Evolutionary conservation across 306 rosid species (phyloP).

Genomic region (Calophaca sinica): DNA sequence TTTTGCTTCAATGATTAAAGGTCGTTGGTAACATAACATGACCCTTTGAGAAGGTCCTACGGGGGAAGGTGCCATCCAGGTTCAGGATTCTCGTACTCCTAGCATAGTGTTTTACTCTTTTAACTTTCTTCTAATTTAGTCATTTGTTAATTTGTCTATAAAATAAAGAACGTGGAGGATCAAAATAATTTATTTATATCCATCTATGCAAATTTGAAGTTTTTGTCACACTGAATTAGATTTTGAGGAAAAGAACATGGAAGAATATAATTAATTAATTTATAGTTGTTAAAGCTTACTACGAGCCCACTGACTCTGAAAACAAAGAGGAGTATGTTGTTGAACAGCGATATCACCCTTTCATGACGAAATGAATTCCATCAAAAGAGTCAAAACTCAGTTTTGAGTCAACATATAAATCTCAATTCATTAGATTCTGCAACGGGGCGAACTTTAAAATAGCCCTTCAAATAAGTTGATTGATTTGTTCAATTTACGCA

Average conservation of each 20-base stretch:
- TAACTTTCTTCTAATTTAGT: conserved; percentile 10
- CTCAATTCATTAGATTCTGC: not conserved
- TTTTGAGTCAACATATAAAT: not conserved
- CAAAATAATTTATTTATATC: conserved; percentile 1
- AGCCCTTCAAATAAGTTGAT: not conserved
- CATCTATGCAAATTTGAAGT: conserved; percentile 11
- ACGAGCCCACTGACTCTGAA: no score
- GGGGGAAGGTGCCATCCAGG: conserved; percentile 32
- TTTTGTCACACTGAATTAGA: conserved; percentile 8
- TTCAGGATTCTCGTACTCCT: conserved; percentile 34
- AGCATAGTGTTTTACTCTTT: not conserved
- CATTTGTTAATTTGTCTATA: not conserved
- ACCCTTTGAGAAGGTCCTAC: conserved; percentile 32
- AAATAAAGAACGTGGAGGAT: not conserved
- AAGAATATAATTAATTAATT: no score
- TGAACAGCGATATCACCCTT: no score
- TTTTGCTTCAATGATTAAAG: conserved; percentile 41
- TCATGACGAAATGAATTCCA: no score
- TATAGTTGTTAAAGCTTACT: no score
- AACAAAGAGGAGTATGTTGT: no score
- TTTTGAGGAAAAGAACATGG: not conserved
- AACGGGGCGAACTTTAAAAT: conserved; percentile 5
- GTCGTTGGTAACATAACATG: not conserved
- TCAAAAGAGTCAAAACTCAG: no score
- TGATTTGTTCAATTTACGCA: not conserved